A percentile compares a stretch with the other conserved stretches of the same genome.
Conservation (phyloP, 23 red algal species). For the Gracilaria gracilis region DNA sequence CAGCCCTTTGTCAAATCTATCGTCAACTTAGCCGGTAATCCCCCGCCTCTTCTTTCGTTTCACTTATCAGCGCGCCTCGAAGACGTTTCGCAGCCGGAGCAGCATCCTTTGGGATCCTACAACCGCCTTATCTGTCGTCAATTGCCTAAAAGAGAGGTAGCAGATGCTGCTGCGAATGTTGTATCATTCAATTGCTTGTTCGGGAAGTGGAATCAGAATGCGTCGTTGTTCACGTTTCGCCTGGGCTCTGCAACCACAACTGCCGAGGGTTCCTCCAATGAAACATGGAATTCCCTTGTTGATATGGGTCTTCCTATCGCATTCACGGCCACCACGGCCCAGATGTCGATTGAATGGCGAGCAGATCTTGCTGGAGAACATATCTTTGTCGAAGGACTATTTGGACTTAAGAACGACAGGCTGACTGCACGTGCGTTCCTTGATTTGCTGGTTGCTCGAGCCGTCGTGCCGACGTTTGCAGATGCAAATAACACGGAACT, state of each 20-base stretch:
- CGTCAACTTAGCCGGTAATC: neutral
- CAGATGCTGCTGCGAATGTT: too few relatives aligned
- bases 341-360: neutral
- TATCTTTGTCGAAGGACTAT: neutral
- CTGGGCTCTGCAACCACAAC: neutral
- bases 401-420: neutral
- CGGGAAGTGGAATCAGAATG: neutral
- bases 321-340: neutral
- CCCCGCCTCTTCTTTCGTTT: neutral
- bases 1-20: neutral
- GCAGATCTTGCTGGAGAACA: neutral
- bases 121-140: constrained; percentile 23
- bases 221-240: constrained; percentile 24
- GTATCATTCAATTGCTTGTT: constrained; percentile 20
- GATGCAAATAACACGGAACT: too few relatives aligned
- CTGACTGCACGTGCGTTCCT: neutral
- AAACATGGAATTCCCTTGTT: neutral
- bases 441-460: neutral
- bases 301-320: neutral
- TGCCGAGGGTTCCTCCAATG: neutral
- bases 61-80: neutral
- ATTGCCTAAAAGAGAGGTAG: neutral
- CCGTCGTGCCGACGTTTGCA: neutral
- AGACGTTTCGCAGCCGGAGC: neutral
- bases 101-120: neutral